phyloP scores from a whole-genome alignment of 306 rosid species.

The Aeschynomene evenia region DNA sequence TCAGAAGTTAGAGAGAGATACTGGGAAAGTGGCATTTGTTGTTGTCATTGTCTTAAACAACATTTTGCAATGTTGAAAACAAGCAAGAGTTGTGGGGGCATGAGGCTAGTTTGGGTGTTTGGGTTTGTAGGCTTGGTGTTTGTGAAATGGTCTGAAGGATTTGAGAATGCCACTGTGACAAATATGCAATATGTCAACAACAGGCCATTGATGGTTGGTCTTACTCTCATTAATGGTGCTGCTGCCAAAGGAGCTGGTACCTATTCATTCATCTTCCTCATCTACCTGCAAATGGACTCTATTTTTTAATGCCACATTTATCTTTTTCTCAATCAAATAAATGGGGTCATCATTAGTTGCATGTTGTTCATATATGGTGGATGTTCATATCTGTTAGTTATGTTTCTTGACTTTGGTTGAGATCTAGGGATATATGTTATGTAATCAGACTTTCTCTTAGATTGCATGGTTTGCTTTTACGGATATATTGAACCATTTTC shows the following conservation, averaged over 20 bases:
- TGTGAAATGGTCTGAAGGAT: slow-evolving; percentile 36
- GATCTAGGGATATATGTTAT: slow-evolving; percentile 34
- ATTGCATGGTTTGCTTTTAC: slow-evolving; percentile 23
- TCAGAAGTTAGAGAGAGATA: neutral
- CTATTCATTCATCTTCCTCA: slow-evolving; percentile 14
- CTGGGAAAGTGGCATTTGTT: slow-evolving; percentile 15
- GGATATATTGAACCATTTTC: slow-evolving; percentile 19
- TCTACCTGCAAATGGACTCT: neutral
- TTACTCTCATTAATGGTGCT: slow-evolving; percentile 51
- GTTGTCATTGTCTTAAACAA: slow-evolving; percentile 14
- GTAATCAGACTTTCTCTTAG: slow-evolving; percentile 13
- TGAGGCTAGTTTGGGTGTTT: slow-evolving; percentile 33
- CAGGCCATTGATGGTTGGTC: slow-evolving; percentile 47
- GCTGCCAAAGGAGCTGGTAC: slow-evolving; percentile 63
- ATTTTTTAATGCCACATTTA: neutral
- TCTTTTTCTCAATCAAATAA: neutral
- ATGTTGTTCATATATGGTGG: slow-evolving; percentile 11
- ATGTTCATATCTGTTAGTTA: neutral
- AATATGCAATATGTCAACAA: slow-evolving; percentile 32
- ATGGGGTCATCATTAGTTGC: neutral
- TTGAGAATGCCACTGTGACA: slow-evolving; percentile 39
- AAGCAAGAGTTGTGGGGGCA: slow-evolving; percentile 14
- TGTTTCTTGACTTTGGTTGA: slow-evolving; percentile 11
- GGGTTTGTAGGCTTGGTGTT: slow-evolving; percentile 36
- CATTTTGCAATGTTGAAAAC: slow-evolving; percentile 37